Conservation (phyloP, 495 filamentous ascomycete genomes). For the Xylaria cubensis region DNA sequence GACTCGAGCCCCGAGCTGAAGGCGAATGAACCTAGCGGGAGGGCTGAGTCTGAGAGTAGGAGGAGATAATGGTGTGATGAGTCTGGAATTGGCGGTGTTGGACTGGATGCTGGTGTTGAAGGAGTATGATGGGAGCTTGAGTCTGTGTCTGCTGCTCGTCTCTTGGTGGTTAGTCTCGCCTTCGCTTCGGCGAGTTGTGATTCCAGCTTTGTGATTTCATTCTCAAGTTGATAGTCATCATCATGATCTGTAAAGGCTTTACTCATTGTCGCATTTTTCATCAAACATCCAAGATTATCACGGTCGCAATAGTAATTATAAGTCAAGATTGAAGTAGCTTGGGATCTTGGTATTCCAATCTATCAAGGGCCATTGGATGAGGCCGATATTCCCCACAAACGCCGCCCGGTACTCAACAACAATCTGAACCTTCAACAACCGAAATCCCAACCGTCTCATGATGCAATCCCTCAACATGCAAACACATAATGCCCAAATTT, state of each 20-base stretch:
- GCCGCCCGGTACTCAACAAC: conserved; percentile 9
- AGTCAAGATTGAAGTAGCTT: conserved; percentile 17
- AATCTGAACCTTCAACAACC: conserved; percentile 2
- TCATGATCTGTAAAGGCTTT: not conserved
- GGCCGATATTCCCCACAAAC: conserved; percentile 25
- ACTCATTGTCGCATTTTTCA: conserved; percentile 21
- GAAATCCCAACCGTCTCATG: not conserved
- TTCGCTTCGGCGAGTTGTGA: conserved; percentile 46
- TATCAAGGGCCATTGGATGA: not conserved
- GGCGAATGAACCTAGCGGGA: conserved; percentile 95
- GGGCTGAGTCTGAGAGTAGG: conserved; percentile 91
- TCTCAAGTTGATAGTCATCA: conserved; percentile 22
- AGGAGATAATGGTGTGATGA: conserved; percentile 73
- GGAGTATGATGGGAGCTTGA: not conserved
- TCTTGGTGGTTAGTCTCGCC: conserved; percentile 29
- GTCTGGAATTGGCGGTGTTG: conserved; percentile 38
- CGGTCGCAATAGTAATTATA: not conserved
- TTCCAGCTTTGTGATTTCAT: conserved; percentile 48
- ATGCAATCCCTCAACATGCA: not conserved
- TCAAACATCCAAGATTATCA: not conserved
- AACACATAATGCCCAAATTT: conserved; percentile 4
- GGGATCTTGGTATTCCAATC: conserved; percentile 14
- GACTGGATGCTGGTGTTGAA: conserved; percentile 18
- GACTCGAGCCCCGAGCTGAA: conserved; percentile 95
- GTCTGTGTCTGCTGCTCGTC: not conserved